Base-by-base conservation (phyloP, 192 early-diverging fungal species). In the Mortierella claussenii region DNA sequence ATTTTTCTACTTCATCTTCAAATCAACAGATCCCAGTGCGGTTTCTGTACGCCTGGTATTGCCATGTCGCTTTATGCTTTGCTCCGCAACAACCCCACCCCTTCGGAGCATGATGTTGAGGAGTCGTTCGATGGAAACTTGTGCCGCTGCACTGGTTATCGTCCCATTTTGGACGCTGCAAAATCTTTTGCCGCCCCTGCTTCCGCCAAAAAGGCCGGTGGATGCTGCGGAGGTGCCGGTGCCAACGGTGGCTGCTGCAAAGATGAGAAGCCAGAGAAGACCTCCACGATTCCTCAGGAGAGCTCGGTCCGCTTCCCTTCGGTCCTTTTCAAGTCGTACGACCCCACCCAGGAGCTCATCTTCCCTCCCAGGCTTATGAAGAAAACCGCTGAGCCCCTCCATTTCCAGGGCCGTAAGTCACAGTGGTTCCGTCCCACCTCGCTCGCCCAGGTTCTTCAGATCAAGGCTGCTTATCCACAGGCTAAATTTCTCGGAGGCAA, bases 11-110 rank as follows among this genome's bases (percentile, higher is more conserved):
- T 20, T 18, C 37, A 30, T 31, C 23, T 24, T 54, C n/a, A n/a
- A 40, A 40, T 40, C 37, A 49, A 59, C 55, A 82, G 81, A 33
- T 92, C 89, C 28, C 94, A 96, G 80, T 96, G 94, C 74, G 94
- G 94, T 34, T 95, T 95, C 84, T 96, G 94, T 60, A 96, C 94
- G 2, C 93, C 94, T 3, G 94, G 94, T 21, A 94, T 96, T 36
- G 93, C 90, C 66, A 95, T 95, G 93, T 92, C 91, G 20, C 84
- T 95, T 36, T 96, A 94, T 78, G 84, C 89, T 17, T 76, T 92
- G 42, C 80, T 94, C 53, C 82, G 88, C 51, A 93, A 92, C 68
- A 93, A 94, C 65, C 78, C 85, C 8, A 74, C 64, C 4, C 89
- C 91, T 18, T 85, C 81, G 1, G 86, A 89, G 61, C 79, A 87